A percentile compares a stretch with the other conserved stretches of the same genome.
Conservation (phyloP, 1,139 yeast species). For the Meyerozyma carpophila region DNA sequence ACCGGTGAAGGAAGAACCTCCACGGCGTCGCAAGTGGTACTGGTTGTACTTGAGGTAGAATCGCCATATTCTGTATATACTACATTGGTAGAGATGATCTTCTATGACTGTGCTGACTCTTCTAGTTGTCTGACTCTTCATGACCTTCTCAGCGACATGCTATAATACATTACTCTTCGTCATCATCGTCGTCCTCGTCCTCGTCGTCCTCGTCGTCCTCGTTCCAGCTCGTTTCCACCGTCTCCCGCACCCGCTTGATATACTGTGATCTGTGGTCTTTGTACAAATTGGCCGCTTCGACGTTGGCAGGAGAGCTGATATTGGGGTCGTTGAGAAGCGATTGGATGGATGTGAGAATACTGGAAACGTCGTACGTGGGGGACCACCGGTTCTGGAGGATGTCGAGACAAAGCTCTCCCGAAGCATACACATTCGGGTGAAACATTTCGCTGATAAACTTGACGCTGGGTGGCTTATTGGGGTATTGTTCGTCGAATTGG, state of each 20-base stretch:
- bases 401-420: conserved; percentile 93
- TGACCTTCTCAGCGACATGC: background rate
- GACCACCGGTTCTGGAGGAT: conserved; percentile 97
- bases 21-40: conserved; percentile 29
- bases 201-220: conserved; percentile 59
- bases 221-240: conserved; percentile 87
- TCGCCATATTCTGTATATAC: background rate
- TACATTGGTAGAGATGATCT: no score
- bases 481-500: conserved; percentile 95
- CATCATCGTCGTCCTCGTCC: conserved; percentile 47
- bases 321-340: conserved; percentile 92
- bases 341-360: conserved; percentile 84
- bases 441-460: conserved; percentile 92
- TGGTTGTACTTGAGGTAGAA: conserved; percentile 35
- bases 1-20: conserved; percentile 13
- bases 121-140: no score
- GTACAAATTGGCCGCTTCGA: conserved; percentile 93
- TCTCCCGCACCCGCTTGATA: conserved; percentile 83
- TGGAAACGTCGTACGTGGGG: conserved; percentile 98
- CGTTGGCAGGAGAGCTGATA: conserved; percentile 95
- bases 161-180: background rate
- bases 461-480: conserved; percentile 93
- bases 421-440: conserved; percentile 95
- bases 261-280: conserved; percentile 94
- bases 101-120: no score